These are phyloP conservation scores for Trichoderma sp. DNA, from an alignment of 2,329 filamentous ascomycete genomes.

Conservation along the genomic window DNA sequence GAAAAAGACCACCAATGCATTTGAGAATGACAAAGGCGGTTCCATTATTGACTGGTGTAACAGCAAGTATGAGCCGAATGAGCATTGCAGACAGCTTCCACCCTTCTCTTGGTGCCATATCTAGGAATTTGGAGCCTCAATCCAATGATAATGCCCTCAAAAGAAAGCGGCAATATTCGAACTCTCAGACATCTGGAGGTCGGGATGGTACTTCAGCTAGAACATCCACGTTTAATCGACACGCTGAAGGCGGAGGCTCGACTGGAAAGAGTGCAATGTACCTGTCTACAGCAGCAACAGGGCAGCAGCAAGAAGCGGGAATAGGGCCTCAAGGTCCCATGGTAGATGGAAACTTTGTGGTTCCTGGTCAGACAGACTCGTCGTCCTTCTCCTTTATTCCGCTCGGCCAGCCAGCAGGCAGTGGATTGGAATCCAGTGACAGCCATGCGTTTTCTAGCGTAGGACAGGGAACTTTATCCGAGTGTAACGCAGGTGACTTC, in stretches of 20 bases:
- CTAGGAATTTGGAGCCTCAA: conserved; percentile 28
- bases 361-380: conserved; percentile 31
- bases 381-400: conserved; percentile 29
- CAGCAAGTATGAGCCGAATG: not conserved
- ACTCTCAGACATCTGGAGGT: conserved; percentile 22
- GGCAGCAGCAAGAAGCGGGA: too few species aligned
- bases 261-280: too few species aligned
- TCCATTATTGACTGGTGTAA: conserved; percentile 1
- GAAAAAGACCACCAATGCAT: conserved; percentile 6
- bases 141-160: conserved; percentile 27
- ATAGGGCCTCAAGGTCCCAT: not conserved
- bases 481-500: conserved; percentile 35
- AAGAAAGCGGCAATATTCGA: conserved; percentile 31
- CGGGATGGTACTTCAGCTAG: too few species aligned
- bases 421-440: conserved; percentile 25
- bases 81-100: conserved; percentile 30
- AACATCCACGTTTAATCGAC: not conserved
- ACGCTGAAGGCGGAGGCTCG: not conserved
- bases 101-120: conserved; percentile 33
- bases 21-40: conserved; percentile 9
- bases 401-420: conserved; percentile 23
- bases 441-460: conserved; percentile 29
- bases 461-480: conserved; percentile 33
- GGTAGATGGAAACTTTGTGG: conserved; percentile 2
- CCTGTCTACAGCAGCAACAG: not conserved